Evolutionary conservation across 2,329 filamentous ascomycete genomes (phyloP).

Genomic region (Nakataea oryzae): DNA sequence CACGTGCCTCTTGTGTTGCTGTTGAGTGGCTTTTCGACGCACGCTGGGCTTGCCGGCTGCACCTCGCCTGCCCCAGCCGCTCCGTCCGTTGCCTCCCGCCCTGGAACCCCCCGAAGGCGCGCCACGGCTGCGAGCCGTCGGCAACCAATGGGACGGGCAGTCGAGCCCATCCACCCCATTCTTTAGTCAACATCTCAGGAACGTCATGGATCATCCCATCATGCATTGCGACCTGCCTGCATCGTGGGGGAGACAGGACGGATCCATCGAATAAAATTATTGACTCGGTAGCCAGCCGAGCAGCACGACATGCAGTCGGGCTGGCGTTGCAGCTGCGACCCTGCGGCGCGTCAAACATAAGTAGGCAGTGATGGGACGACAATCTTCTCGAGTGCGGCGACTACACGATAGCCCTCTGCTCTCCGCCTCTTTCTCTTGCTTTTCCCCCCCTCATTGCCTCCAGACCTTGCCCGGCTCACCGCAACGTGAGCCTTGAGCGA

Average conservation of each 20-base stretch:
- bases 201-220: not conserved
- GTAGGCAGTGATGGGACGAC: not conserved
- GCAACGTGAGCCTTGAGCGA: not conserved
- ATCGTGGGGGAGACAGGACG: not conserved
- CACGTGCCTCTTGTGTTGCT: not conserved
- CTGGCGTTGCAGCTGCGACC: not conserved
- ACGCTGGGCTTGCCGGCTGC: not conserved
- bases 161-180: not conserved
- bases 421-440: not conserved
- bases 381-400: not conserved
- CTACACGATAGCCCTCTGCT: not conserved
- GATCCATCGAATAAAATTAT: not conserved
- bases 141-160: not conserved
- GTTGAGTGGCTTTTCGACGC: not conserved
- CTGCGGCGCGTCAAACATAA: not conserved
- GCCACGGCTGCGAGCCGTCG: not conserved
- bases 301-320: not conserved
- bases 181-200: not conserved
- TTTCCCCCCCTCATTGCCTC: not conserved
- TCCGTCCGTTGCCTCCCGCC: not conserved
- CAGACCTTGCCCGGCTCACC: not conserved
- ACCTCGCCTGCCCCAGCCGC: not conserved
- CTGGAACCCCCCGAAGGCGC: not conserved
- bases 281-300: not conserved
- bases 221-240: too few species aligned